These are phyloP conservation scores for Nepenthes mirabilis DNA, from an alignment of 148 eudicot species.

Conservation along the genomic window DNA sequence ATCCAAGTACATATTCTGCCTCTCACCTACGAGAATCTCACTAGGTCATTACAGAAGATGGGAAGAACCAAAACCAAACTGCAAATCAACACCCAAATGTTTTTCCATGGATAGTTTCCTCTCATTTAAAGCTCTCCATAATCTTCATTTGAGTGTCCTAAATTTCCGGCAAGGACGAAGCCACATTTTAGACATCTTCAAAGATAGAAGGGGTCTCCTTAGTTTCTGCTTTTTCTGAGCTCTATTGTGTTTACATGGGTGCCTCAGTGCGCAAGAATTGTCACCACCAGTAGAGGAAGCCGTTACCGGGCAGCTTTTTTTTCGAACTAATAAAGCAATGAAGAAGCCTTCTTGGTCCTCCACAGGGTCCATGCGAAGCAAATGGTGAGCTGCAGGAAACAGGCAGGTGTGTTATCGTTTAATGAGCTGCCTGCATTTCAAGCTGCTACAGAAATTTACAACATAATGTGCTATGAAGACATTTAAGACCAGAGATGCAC, in stretches of 20 bases:
- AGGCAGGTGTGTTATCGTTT: too few species aligned
- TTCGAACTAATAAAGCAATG: slow-evolving; percentile 62
- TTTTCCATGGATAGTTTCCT: too few species aligned
- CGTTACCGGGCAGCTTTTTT: slow-evolving; percentile 4
- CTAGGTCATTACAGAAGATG: too few species aligned
- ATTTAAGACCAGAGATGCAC: too few species aligned
- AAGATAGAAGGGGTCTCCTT: not conserved
- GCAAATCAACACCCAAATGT: too few species aligned
- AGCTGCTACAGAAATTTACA: too few species aligned
- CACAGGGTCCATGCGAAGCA: slow-evolving; percentile 56
- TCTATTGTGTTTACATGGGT: not conserved
- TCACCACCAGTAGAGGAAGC: not conserved
- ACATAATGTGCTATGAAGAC: too few species aligned
- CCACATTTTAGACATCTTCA: slow-evolving; percentile 31
- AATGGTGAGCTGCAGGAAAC: slow-evolving; percentile 43
- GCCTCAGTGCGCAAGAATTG: not conserved
- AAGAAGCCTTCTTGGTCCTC: slow-evolving; percentile 93
- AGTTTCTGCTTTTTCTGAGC: slow-evolving; percentile 2
- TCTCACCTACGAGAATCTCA: too few species aligned
- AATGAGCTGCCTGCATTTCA: too few species aligned
- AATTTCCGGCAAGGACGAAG: slow-evolving; percentile 8
- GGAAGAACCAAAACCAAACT: too few species aligned
- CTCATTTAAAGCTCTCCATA: too few species aligned
- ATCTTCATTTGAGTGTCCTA: not conserved
- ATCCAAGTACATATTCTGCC: too few species aligned